Conservation (phyloP, 139 green algal genomes). For the Chlorella ohadii region DNA sequence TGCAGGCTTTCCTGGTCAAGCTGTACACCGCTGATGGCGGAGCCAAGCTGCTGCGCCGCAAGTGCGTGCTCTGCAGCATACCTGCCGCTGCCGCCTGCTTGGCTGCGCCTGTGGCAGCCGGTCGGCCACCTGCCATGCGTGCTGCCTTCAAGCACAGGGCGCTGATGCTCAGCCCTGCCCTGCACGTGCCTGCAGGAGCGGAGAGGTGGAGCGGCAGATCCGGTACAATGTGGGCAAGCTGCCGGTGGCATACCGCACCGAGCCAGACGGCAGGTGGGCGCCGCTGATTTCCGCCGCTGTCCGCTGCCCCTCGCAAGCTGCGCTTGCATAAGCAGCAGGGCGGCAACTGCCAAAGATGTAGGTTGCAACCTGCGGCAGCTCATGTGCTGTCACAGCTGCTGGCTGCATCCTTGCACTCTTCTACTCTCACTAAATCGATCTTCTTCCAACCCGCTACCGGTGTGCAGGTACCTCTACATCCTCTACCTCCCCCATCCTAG, state of each 20-base stretch:
- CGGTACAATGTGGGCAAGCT: slow-evolving; percentile 76
- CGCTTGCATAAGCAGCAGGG: neutral
- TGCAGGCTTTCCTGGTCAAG: slow-evolving; percentile 58
- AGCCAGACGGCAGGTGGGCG: slow-evolving; percentile 52
- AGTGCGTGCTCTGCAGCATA: neutral
- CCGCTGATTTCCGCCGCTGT: neutral
- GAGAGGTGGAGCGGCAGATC: slow-evolving; percentile 77
- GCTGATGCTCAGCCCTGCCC: too few species aligned
- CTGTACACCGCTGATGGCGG: slow-evolving; percentile 76
- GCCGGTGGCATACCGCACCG: slow-evolving; percentile 80
- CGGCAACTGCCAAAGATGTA: too few species aligned
- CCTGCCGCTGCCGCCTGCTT: neutral
- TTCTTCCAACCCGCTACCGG: too few species aligned
- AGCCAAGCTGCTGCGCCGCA: slow-evolving; percentile 71
- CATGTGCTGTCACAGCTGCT: too few species aligned
- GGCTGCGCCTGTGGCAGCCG: neutral
- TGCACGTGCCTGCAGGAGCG: slow-evolving; percentile 41
- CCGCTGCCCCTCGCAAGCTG: neutral
- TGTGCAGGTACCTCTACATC: neutral
- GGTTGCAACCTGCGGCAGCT: too few species aligned
- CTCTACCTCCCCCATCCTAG: neutral
- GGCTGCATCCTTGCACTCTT: too few species aligned
- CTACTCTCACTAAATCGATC: too few species aligned
- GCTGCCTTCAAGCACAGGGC: neutral
- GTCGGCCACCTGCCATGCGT: neutral